Percentiles rank a stretch among this genome's conserved stretches.
These are phyloP conservation scores for Vanilla planifolia DNA, from an alignment of 106 monocot genomes.

Conservation along the genomic window DNA sequence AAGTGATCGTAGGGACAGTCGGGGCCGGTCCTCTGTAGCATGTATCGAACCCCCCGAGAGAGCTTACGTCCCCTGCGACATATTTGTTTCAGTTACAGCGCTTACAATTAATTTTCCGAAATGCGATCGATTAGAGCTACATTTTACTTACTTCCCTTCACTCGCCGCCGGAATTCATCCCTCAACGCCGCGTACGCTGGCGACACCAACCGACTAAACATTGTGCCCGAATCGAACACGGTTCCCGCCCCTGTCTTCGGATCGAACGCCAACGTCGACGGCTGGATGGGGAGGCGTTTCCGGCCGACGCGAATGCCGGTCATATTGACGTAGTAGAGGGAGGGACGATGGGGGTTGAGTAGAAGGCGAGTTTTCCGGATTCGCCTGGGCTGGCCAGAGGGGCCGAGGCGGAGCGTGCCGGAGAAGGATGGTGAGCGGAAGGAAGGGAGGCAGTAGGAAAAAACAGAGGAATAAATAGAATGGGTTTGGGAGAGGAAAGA, in stretches of 20 bases:
- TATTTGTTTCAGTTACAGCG: too few relatives aligned
- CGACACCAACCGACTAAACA: conserved; percentile 37
- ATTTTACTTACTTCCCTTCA: too few relatives aligned
- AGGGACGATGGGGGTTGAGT: conserved; percentile 44
- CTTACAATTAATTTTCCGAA: too few relatives aligned
- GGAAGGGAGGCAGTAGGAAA: conserved; percentile 87
- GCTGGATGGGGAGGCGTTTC: conserved; percentile 8
- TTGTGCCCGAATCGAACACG: conserved; percentile 40
- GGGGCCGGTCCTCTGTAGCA: conserved; percentile 55
- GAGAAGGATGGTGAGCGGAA: conserved; percentile 71
- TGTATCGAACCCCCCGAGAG: conserved; percentile 34
- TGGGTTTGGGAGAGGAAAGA: conserved; percentile 62
- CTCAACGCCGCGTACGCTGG: conserved; percentile 39
- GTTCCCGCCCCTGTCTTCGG: conserved; percentile 39
- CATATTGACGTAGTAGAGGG: conserved; percentile 42
- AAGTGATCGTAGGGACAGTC: conserved; percentile 39
- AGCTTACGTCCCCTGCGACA: too few relatives aligned
- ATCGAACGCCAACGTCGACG: conserved; percentile 22
- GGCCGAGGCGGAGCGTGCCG: conserved; percentile 74
- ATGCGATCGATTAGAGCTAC: too few relatives aligned
- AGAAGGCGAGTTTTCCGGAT: conserved; percentile 61
- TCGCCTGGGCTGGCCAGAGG: conserved; percentile 38
- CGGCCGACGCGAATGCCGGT: conserved; percentile 27
- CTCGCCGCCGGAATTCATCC: conserved; percentile 28
- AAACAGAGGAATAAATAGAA: conserved; percentile 36